Base-by-base conservation (phyloP, 1,284 basidiomycete genomes). In the Marasmius tenuissimus region DNA sequence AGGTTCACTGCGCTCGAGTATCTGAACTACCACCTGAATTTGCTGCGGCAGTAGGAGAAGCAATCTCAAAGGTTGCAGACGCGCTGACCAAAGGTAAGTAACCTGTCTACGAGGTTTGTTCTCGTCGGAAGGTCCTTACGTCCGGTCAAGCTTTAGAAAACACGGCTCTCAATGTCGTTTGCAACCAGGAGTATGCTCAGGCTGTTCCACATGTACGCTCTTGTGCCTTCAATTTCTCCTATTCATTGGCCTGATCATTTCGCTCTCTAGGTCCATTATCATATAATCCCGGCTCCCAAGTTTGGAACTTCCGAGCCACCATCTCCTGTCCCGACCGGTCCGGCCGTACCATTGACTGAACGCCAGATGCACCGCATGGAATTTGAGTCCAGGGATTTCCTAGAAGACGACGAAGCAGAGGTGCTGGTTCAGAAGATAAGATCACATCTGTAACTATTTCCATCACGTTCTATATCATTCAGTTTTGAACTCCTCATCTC, bases 171-270 rank as follows among this genome's bases (percentile, higher is more conserved):
- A 91, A 91, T 69, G 81, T 92, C 8, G 89, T 91, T 3, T 89
- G 88, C 66, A 91, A 91, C 69, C 90, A 93, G 72, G 89, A 92
- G 71, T 92, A 93, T 68, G 90, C 88, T 0, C 90, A 93, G 69
- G 87, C 88, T 6, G 89, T 93, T 3, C 86, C 85, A n/a, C 91
- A 93, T 76, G 89, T 91, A 64, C 61, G 85, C 75, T 33, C 45
- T 59, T 35, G 45, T 27, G 47, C 20, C 42, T 53, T n/a, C 10
- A 34, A 52, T 14, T 34, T 58, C 50, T 59, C 33, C 56, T 60
- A 38, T 18, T 42, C 50, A 35, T 40, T 57, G 27, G 4, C 27
- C 27, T 27, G 27, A 47, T 49, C 50, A 27, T 62, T 53, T 55
- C 34, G 34, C 39, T 16, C 60, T 47, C 10, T 61, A 91, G 89